Evolutionary conservation across 495 filamentous ascomycete genomes (phyloP).

Genomic region (Tuber borchii): DNA sequence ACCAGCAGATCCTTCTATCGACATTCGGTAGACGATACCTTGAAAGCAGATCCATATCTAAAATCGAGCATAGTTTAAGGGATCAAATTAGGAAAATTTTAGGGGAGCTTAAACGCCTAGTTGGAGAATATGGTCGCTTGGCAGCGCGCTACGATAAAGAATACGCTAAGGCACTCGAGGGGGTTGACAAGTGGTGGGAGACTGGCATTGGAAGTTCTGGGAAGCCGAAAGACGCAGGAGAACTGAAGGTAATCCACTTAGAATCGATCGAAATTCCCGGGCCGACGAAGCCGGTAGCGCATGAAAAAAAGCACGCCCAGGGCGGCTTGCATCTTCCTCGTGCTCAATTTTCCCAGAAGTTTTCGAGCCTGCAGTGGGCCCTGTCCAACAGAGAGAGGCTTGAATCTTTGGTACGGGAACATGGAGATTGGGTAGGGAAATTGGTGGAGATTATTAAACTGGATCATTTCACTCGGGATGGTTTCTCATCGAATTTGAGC

Average conservation of each 20-base stretch:
- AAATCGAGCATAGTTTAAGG: too few relatives aligned
- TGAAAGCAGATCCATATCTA: too few relatives aligned
- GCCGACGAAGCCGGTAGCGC: background rate
- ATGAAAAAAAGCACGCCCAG: background rate
- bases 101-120: too few relatives aligned
- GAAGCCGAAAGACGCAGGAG: background rate
- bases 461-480: background rate
- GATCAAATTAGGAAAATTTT: too few relatives aligned
- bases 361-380: constrained; percentile 17
- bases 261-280: background rate
- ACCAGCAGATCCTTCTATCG: too few relatives aligned
- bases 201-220: background rate
- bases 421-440: constrained; percentile 12
- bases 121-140: constrained; percentile 9
- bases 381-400: constrained; percentile 15
- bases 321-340: background rate
- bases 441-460: constrained; percentile 17
- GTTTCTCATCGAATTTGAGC: background rate
- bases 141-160: constrained; percentile 12
- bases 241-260: background rate
- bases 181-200: constrained; percentile 5
- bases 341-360: constrained; percentile 5
- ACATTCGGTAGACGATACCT: too few relatives aligned
- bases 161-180: background rate
- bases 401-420: constrained; percentile 4